Conservation (phyloP, 192 early-diverging fungal genomes). For the Linnemannia elongata region DNA sequence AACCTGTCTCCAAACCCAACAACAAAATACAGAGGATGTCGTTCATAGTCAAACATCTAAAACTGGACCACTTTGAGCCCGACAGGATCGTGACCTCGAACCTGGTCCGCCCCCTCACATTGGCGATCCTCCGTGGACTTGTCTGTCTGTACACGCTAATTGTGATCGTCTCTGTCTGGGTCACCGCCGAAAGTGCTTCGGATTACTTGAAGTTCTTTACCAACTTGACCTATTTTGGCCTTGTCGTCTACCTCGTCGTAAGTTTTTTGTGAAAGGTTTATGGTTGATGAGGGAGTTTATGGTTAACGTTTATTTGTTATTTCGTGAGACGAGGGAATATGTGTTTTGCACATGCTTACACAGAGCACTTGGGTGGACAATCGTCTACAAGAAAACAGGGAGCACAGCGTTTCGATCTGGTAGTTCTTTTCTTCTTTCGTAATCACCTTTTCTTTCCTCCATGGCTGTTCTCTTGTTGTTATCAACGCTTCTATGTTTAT, state of each 20-base stretch:
- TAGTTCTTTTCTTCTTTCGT: neutral
- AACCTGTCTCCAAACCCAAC: neutral
- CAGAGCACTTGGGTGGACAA: neutral
- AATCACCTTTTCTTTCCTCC: neutral
- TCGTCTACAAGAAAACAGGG: neutral
- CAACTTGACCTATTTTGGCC: conserved; percentile 49
- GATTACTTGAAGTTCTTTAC: conserved; percentile 51
- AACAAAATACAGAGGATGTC: neutral
- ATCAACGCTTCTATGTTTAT: neutral
- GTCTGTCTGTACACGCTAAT: conserved; percentile 24
- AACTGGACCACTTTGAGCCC: conserved; percentile 51
- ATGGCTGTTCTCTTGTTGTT: neutral
- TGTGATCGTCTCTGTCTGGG: conserved; percentile 44
- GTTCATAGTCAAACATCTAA: neutral
- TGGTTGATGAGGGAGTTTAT: neutral
- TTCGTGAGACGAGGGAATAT: neutral
- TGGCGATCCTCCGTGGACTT: conserved; percentile 39
- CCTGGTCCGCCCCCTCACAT: conserved; percentile 34
- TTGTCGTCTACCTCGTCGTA: conserved; percentile 41
- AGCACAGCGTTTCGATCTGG: neutral
- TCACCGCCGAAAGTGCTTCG: neutral
- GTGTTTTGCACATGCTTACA: conserved; percentile 1
- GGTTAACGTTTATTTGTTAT: neutral
- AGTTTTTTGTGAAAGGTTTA: conserved; percentile 13
- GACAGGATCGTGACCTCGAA: conserved; percentile 58